Conservation (phyloP, 768 basidiomycete species). For the Lyophyllum semitale region DNA sequence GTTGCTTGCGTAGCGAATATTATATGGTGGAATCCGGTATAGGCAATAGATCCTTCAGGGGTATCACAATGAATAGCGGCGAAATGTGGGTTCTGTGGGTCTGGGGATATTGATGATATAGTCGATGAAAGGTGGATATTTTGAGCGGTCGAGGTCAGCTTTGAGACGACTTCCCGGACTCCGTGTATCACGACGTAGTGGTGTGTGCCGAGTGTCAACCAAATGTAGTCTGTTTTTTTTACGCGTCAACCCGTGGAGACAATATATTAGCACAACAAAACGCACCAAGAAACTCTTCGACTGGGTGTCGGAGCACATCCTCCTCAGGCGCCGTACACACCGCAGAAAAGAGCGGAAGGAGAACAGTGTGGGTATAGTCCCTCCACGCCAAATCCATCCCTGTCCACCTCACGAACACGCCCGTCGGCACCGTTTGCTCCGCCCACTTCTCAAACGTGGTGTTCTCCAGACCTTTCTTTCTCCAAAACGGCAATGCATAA, state of each 20-base stretch:
- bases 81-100: constrained; percentile 32
- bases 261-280: not conserved
- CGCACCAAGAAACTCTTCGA: constrained; percentile 67
- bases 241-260: not conserved
- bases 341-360: constrained; percentile 71
- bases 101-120: constrained; percentile 46
- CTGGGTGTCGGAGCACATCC: constrained; percentile 58
- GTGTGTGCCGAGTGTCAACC: constrained; percentile 63
- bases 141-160: constrained; percentile 44
- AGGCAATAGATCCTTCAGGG: constrained; percentile 24
- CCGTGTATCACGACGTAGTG: constrained; percentile 69
- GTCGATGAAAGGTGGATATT: constrained; percentile 58
- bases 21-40: constrained; percentile 63
- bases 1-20: constrained; percentile 77
- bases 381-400: constrained; percentile 55
- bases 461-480: constrained; percentile 24
- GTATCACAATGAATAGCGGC: constrained; percentile 40
- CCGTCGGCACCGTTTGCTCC: constrained; percentile 39
- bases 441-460: constrained; percentile 56
- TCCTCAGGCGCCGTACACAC: constrained; percentile 66
- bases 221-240: constrained; percentile 59
- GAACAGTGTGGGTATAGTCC: constrained; percentile 51
- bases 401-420: constrained; percentile 37
- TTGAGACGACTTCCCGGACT: constrained; percentile 56
- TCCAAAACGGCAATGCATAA: constrained; percentile 44